Conservation (phyloP, 495 filamentous ascomycete species). For the Bombardia bombarda region DNA sequence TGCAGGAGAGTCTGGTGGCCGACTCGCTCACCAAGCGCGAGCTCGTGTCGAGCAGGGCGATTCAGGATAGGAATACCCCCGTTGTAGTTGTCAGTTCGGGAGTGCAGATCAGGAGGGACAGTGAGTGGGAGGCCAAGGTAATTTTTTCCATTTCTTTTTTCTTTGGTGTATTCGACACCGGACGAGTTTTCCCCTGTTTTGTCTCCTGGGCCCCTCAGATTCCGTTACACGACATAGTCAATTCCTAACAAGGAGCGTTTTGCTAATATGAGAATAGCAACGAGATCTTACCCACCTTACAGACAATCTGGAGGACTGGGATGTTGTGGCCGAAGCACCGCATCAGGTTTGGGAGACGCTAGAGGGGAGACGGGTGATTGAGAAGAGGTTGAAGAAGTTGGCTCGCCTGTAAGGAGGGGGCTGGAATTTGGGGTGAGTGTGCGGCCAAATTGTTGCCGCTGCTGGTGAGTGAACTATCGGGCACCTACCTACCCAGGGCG, state of each 20-base stretch:
- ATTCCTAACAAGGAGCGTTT: no score
- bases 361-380: conserved; percentile 58
- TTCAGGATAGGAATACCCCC: conserved; percentile 66
- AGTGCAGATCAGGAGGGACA: conserved; percentile 40
- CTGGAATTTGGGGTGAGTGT: no score
- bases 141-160: not conserved
- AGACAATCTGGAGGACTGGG: conserved; percentile 70
- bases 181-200: no score
- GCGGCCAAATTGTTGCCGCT: no score
- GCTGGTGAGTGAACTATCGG: no score
- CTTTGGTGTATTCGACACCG: no score
- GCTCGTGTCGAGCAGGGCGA: conserved; percentile 62
- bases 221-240: no score
- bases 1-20: conserved; percentile 89
- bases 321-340: conserved; percentile 76
- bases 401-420: conserved; percentile 25
- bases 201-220: no score
- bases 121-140: conserved; percentile 62
- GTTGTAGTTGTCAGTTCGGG: conserved; percentile 80
- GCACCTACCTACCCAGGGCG: no score
- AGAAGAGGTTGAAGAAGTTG: conserved; percentile 42
- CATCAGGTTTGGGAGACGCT: conserved; percentile 73
- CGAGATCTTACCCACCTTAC: conserved; percentile 74
- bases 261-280: conserved; percentile 53
- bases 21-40: conserved; percentile 74